Percentiles rank a stretch among this genome's conserved stretches.
phyloP scores from a whole-genome alignment of 805 yeast species.

The Ogataea kodamae region DNA sequence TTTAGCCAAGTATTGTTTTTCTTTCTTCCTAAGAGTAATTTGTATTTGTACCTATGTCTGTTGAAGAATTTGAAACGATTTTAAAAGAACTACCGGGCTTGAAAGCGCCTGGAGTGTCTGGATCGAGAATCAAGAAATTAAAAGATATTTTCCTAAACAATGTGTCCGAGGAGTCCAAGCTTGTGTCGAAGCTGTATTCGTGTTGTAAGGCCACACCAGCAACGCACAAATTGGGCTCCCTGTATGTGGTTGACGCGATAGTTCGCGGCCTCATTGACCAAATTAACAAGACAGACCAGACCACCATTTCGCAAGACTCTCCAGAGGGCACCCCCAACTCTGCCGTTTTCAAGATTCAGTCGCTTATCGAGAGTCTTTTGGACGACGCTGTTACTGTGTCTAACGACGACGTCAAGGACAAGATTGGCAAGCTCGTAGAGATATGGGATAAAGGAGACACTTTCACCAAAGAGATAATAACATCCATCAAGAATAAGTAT shows the following conservation, averaged over 20 bases:
- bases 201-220: conserved; percentile 71
- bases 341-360: conserved; percentile 63
- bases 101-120: conserved; percentile 91
- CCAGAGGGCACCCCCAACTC: conserved; percentile 72
- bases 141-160: conserved; percentile 74
- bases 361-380: conserved; percentile 58
- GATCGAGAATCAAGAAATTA: conserved; percentile 85
- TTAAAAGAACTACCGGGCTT: conserved; percentile 51
- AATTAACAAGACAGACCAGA: conserved; percentile 56
- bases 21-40: conserved; percentile 13
- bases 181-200: conserved; percentile 56
- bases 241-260: conserved; percentile 90
- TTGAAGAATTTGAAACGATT: conserved; percentile 45
- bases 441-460: conserved; percentile 90
- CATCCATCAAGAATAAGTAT: conserved; percentile 53
- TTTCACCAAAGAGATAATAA: conserved; percentile 56
- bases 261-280: conserved; percentile 77
- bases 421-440: conserved; percentile 78
- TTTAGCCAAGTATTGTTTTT: conserved; percentile 6
- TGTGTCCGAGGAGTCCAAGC: conserved; percentile 45
- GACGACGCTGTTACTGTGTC: conserved; percentile 59
- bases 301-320: conserved; percentile 46
- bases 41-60: conserved; percentile 19
- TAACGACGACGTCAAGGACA: conserved; percentile 57
- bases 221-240: conserved; percentile 82